phyloP scores from a whole-genome alignment of 148 eudicot species.

The Rhododendron ovatum region DNA sequence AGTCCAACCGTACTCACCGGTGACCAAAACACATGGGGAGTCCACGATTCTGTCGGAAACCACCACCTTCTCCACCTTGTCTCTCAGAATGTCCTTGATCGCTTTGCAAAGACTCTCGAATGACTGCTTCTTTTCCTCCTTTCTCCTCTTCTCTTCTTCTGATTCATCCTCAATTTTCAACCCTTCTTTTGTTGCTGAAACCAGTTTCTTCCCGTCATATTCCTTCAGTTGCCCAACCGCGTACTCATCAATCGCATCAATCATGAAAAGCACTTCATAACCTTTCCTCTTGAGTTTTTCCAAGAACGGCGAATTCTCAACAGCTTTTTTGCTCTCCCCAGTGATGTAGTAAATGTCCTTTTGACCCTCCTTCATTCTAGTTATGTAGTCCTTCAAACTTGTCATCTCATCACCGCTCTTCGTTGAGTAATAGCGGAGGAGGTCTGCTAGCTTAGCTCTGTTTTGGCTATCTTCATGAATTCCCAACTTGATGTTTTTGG shows the following conservation, averaged over 20 bases:
- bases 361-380: slow-evolving; percentile 9
- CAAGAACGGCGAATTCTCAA: slow-evolving; percentile 4
- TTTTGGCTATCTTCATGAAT: slow-evolving; percentile 2
- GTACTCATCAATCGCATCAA: slow-evolving; percentile 4
- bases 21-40: slow-evolving; percentile 11
- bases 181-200: slow-evolving; percentile 6
- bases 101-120: slow-evolving; percentile 9
- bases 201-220: slow-evolving; percentile 3
- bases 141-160: slow-evolving; percentile 11
- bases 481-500: slow-evolving; percentile 5
- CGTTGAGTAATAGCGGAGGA: neutral
- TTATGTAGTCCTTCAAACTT: slow-evolving; percentile 4
- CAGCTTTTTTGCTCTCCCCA: slow-evolving; percentile 8
- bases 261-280: slow-evolving; percentile 3
- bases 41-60: slow-evolving; percentile 11
- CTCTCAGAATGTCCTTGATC: slow-evolving; percentile 13
- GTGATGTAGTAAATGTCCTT: slow-evolving; percentile 10
- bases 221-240: slow-evolving; percentile 10
- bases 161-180: slow-evolving; percentile 2
- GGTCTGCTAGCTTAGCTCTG: neutral
- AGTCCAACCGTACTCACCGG: slow-evolving; percentile 13
- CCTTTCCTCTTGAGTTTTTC: slow-evolving; percentile 7
- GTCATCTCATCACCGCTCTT: slow-evolving; percentile 10
- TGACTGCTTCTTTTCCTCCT: slow-evolving; percentile 9
- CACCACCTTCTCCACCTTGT: neutral